phyloP scores from a whole-genome alignment of 1,139 yeast genomes.

The Protomyces inouyei region DNA sequence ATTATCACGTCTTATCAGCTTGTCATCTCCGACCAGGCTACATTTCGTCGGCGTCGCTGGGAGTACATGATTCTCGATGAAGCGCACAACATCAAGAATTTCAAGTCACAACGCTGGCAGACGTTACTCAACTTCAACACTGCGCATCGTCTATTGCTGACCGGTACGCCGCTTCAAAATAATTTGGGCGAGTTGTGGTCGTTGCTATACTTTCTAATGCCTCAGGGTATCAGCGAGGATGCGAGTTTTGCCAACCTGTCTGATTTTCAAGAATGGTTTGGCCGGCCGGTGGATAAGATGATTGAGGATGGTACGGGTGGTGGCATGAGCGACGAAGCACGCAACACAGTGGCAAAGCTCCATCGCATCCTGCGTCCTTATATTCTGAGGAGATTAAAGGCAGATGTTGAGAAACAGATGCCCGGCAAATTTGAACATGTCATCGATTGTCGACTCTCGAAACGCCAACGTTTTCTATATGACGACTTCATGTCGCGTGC shows the following conservation, averaged over 20 bases:
- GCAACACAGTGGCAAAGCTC: slow-evolving; percentile 75
- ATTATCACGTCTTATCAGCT: slow-evolving; percentile 95
- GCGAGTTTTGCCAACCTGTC: slow-evolving; percentile 94
- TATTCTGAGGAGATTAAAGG: slow-evolving; percentile 80
- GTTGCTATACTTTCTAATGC: slow-evolving; percentile 88
- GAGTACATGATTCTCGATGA: slow-evolving; percentile 95
- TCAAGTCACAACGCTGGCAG: slow-evolving; percentile 95
- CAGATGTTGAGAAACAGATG: slow-evolving; percentile 98
- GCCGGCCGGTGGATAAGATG: slow-evolving; percentile 87
- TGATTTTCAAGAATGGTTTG: slow-evolving; percentile 98
- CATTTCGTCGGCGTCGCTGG: slow-evolving; percentile 90
- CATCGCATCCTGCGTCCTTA: slow-evolving; percentile 95
- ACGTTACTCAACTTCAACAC: slow-evolving; percentile 90
- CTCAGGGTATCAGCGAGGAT: slow-evolving; percentile 57
- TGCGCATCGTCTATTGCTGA: slow-evolving; percentile 74
- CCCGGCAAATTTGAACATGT: slow-evolving; percentile 97
- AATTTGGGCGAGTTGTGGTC: slow-evolving; percentile 81
- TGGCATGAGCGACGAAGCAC: slow-evolving; percentile 58
- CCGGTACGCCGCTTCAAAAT: slow-evolving; percentile 95
- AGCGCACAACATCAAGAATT: slow-evolving; percentile 96
- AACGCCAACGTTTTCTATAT: slow-evolving; percentile 83
- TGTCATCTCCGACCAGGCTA: slow-evolving; percentile 92
- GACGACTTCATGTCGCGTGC: slow-evolving; percentile 98
- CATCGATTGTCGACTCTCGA: slow-evolving; percentile 83
- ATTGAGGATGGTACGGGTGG: slow-evolving; percentile 69